A percentile compares a stretch with the other conserved stretches of the same genome.
Evolutionary conservation across 768 basidiomycete genomes (phyloP).

Genomic region (Rhodotorula graminis): DNA sequence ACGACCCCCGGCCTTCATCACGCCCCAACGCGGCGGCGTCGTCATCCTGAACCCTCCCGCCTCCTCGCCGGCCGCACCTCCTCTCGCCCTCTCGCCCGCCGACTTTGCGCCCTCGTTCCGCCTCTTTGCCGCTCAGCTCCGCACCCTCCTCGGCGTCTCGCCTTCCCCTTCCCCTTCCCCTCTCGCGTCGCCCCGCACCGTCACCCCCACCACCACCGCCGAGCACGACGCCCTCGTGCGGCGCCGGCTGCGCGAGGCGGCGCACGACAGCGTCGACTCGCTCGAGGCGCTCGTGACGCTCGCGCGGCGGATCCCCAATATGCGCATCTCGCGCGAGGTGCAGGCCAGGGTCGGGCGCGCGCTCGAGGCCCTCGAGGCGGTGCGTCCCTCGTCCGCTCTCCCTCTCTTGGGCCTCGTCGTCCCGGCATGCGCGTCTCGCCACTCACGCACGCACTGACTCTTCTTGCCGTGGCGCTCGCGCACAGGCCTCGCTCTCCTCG

Average conservation of each 20-base stretch:
- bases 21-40: slow-evolving; percentile 92
- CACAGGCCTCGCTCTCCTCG: neutral
- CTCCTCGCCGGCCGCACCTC: slow-evolving; percentile 43
- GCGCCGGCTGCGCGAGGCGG: slow-evolving; percentile 64
- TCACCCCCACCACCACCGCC: too few species aligned
- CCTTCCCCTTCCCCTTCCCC: slow-evolving; percentile 51
- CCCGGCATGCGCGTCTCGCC: too few species aligned
- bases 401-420: too few species aligned
- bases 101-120: slow-evolving; percentile 58
- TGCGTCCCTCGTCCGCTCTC: slow-evolving; percentile 45
- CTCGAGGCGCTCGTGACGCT: slow-evolving; percentile 75
- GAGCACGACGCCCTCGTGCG: slow-evolving; percentile 67
- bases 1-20: slow-evolving; percentile 67
- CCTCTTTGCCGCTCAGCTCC: slow-evolving; percentile 66
- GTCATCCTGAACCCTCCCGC: slow-evolving; percentile 62
- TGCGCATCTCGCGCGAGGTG: slow-evolving; percentile 81
- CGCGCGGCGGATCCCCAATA: slow-evolving; percentile 77
- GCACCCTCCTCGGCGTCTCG: slow-evolving; percentile 75
- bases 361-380: slow-evolving; percentile 64
- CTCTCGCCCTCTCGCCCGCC: slow-evolving; percentile 21
- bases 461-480: too few species aligned
- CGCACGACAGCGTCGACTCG: slow-evolving; percentile 64
- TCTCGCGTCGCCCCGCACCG: too few species aligned
- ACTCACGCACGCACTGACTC: too few species aligned
- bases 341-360: slow-evolving; percentile 70